Conservation (phyloP, 257 asterid species). For the Solanum raphanifolium region DNA sequence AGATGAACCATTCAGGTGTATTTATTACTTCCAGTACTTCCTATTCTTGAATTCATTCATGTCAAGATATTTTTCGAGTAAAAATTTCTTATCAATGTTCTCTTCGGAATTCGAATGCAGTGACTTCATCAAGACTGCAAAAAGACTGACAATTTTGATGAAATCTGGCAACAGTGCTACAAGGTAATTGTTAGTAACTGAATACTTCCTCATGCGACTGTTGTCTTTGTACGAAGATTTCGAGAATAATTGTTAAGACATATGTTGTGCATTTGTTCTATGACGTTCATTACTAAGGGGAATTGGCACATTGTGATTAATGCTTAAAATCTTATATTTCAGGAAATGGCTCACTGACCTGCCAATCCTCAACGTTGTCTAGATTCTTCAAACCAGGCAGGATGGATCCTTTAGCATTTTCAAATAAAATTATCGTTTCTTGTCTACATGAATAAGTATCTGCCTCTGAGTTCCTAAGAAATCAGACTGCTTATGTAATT, state of each 20-base stretch:
- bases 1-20: conserved; percentile 73
- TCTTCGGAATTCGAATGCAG: conserved; percentile 23
- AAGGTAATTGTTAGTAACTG: conserved; percentile 27
- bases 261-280: background rate
- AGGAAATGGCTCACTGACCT: conserved; percentile 74
- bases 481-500: background rate
- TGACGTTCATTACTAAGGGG: background rate
- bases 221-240: background rate
- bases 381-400: conserved; percentile 63
- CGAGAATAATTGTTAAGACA: background rate
- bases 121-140: conserved; percentile 58
- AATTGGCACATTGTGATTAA: background rate
- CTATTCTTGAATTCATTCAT: background rate
- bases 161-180: conserved; percentile 33
- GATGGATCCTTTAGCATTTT: conserved; percentile 61
- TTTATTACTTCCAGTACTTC: background rate
- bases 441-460: background rate
- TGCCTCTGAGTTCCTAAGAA: background rate
- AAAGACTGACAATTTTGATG: conserved; percentile 55
- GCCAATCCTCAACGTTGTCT: conserved; percentile 64
- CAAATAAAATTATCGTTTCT: conserved; percentile 10
- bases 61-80: background rate
- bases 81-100: background rate
- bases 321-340: conserved; percentile 9
- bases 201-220: background rate